Base-by-base conservation (phyloP, 129 eudicot species). In the Arctium lappa region DNA sequence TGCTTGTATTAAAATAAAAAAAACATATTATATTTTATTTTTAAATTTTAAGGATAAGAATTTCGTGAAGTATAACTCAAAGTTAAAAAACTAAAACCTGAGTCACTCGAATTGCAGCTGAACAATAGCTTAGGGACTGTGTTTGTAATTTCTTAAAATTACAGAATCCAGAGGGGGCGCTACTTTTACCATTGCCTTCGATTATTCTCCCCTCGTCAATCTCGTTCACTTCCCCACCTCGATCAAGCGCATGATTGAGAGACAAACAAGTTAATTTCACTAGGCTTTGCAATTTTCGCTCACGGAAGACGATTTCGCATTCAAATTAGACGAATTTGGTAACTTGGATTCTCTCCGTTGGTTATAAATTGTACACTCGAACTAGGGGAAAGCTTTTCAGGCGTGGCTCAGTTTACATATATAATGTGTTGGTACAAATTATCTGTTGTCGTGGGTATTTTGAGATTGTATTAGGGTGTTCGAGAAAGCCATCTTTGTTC, bases 201-300 rank as follows among this genome's bases (percentile, higher is more conserved):
- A 40, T 7, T 40, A n/a, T 33, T 6, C 29, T 12, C 60, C 16
- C 32, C 60, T 30, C 71, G n/a, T 39, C 80, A 29, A 77, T 77
- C 56, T 36, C 53, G 2, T 62, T 62, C 60, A 60, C 72, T 33
- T 3, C 72, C 5, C 65, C 75, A 6, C 44, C 71, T 62, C 80
- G 75, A 68, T 7, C 46, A 56, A 69, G 3, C 68, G 39, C 80
- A 46, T 2, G 62, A 22, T 72, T 56, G 16, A 27, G 12, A 10
- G 42, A 72, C 30, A 72, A 34, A 34, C 46, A 11, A 46, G 76
- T 10, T 7, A 10, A 72, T 50, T 46, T 63, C 31, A 37, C 78
- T 83, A 83, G 86, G 86, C 80, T 62, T 74, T 74, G 65, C 38
- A 33, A 60, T 73, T 81, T 40, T 73, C 34, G 46, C 74, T 39